Base-by-base conservation (phyloP, 2,329 filamentous ascomycete species). In the Paraphoma chrysanthemicola region DNA sequence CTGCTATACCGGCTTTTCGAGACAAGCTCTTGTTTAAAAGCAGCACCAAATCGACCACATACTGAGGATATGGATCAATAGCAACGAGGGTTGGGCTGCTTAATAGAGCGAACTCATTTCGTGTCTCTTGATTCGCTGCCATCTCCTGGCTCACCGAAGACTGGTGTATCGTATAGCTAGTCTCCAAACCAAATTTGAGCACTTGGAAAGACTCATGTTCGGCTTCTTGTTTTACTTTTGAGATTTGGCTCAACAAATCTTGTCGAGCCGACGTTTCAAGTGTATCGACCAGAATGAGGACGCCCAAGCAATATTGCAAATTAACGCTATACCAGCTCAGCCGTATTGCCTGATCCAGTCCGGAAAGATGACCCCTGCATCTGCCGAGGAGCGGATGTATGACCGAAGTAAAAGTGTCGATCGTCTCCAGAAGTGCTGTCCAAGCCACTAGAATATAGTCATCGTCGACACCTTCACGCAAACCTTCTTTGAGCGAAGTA, bases 381-480 rank as follows among this genome's bases (percentile, higher is more conserved):
- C 33, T 38, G n/a, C n/a, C 6, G 3, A 38, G 33, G 10, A 38
- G n/a, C 33, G 33, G 33, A n/a, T n/a, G 33, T 11, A 38, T n/a
- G 10, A n/a, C n/a, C 10, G 33, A 11, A 2, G 10, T 38, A n/a
- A 38, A 38, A 11, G 6, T 38, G 2, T 38, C 33, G n/a, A 38
- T 38, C n/a, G 33, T 38, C 10, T 38, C 33, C 10, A 38, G 10
- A n/a, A 38, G 33, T n/a, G 33, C 10, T n/a, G 3, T 38, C 33
- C 33, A 38, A n/a, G 33, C 33, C 10, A 38, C 10, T n/a, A n/a
- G 3, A 3, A 38, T 6, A 6, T 41, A 47, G 3, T 53, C 55
- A 10, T 61, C 58, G 18, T 58, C 48, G 10, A 55, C 46, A 39
- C 57, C 58, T 48, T 58, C 58, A 33, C 58, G 43, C 5, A 61